Base-by-base conservation (phyloP, 805 yeast species). In the Saccharomycopsis capsularis region DNA sequence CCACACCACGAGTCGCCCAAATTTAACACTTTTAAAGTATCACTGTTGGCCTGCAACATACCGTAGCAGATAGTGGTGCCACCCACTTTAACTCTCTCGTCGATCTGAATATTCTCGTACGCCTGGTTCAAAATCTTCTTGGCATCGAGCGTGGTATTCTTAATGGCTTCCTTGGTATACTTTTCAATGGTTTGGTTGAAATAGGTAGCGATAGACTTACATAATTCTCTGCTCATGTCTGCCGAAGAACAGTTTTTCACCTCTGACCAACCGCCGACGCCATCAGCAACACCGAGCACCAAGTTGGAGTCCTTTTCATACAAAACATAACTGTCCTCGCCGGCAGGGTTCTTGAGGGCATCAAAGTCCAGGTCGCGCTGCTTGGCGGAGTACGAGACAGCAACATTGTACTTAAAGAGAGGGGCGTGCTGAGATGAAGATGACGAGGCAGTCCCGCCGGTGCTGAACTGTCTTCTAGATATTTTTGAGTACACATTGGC, bases 201-300 rank as follows among this genome's bases (percentile, higher is more conserved):
- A 55, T 68, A 80, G 18, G 53, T 56, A 18, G 73, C 70, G 60
- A 87, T 71, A 3, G 77, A 69, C 4, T 66, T 66, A 55, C 95
- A 83, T 36, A 91, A 67, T 57, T 86, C 93, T 56, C 95, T 73
- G 37, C 93, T 81, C 52, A 91, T 85, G 23, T 50, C 54, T 5
- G 91, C 91, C 50, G 88, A 76, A 1, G 96, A 85, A 63, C 91
- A 96, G 58, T 79, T 84, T 0, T 97, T 97, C 42, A 85, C 82
- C 53, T 86, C 93, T 1, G 85, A 77, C 97, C 98, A 91, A 2
- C 98, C 98, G 15, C 98, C 98, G 3, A 93, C 98, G 13, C 99
- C 99, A 66, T 91, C 99, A 4, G 96, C 67, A 3, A 85, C 93
- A 21, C 91, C 95, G n/a, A 81, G 72, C 3, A 83, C 76, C 0